phyloP scores from a whole-genome alignment of 2,329 filamentous ascomycete genomes.

The Colletotrichum coccodes region DNA sequence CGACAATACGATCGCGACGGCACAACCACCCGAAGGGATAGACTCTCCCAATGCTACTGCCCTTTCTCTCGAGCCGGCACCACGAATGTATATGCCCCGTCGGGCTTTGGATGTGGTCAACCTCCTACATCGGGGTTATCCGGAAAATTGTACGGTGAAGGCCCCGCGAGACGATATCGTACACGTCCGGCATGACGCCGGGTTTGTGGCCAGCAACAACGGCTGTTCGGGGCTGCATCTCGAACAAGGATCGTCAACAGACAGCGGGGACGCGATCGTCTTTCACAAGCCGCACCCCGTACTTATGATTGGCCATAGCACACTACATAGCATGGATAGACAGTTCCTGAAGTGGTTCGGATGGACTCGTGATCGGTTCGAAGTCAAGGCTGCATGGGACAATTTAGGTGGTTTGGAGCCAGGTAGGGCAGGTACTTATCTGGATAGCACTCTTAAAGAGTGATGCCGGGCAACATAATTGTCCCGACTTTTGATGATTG shows the following conservation, averaged over 20 bases:
- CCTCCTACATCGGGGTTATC: not conserved
- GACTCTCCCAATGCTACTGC: not conserved
- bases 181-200: not conserved
- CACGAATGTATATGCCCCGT: not conserved
- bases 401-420: not conserved
- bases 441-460: too few relatives aligned
- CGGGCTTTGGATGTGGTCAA: not conserved
- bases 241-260: not conserved
- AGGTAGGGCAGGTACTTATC: too few relatives aligned
- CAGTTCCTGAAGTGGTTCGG: not conserved
- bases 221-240: not conserved
- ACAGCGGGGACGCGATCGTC: not conserved
- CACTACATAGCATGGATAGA: constrained; percentile 18
- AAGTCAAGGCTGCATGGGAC: not conserved
- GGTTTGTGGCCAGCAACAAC: not conserved
- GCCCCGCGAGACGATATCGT: not conserved
- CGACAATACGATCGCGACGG: not conserved
- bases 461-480: too few relatives aligned
- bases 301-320: constrained; percentile 17
- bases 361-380: not conserved
- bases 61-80: not conserved
- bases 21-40: not conserved
- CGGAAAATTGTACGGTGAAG: not conserved
- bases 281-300: constrained; percentile 26
- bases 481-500: too few relatives aligned